Conservation (phyloP, 768 basidiomycete species). For the Termitomyces sp. region DNA sequence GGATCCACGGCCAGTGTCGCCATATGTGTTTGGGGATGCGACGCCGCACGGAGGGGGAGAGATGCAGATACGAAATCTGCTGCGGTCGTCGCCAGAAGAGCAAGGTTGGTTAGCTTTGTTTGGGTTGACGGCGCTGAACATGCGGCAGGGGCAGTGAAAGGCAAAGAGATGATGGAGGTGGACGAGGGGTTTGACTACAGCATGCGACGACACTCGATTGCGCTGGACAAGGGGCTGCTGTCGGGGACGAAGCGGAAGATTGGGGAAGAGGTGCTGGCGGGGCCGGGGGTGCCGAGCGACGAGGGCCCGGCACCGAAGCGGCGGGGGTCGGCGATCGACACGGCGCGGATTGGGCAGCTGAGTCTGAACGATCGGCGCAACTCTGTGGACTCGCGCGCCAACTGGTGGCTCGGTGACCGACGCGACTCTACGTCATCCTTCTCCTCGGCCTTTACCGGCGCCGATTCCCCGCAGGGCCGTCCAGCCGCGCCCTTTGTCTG, state of each 20-base stretch:
- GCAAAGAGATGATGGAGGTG: constrained; percentile 35
- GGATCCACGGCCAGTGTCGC: constrained; percentile 57
- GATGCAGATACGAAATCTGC: constrained; percentile 54
- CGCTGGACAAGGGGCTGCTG: constrained; percentile 54
- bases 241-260: constrained; percentile 84
- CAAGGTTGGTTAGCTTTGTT: constrained; percentile 22
- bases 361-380: constrained; percentile 76
- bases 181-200: constrained; percentile 56
- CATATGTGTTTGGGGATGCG: constrained; percentile 72
- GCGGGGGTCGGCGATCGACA: constrained; percentile 80
- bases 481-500: constrained; percentile 72
- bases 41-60: constrained; percentile 35
- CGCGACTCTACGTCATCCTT: constrained; percentile 73
- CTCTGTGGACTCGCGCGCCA: constrained; percentile 55
- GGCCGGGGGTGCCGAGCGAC: constrained; percentile 64
- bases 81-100: constrained; percentile 56
- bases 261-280: constrained; percentile 61
- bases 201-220: constrained; percentile 72
- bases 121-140: constrained; percentile 16
- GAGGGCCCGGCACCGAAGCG: constrained; percentile 77
- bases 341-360: constrained; percentile 69
- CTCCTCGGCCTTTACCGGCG: constrained; percentile 53
- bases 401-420: constrained; percentile 62
- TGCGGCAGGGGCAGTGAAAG: constrained; percentile 26
- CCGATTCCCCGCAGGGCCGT: constrained; percentile 62